Conservation (phyloP, 2,329 filamentous ascomycete species). For the Alternaria sp. region DNA sequence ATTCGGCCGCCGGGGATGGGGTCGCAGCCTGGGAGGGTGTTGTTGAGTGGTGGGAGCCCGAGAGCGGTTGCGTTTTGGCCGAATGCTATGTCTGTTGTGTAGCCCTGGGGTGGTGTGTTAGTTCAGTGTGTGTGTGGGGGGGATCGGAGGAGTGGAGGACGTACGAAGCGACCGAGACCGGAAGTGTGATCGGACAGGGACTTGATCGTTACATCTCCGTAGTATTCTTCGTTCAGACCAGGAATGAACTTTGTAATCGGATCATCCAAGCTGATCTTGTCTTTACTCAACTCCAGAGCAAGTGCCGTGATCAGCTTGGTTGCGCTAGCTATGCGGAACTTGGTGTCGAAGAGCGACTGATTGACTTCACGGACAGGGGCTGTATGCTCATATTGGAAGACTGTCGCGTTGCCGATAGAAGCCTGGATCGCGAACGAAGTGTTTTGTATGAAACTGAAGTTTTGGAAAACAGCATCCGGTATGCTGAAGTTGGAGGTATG, state of each 20-base stretch:
- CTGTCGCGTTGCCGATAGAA: constrained; percentile 19
- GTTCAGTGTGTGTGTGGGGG: not conserved
- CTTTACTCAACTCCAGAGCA: constrained; percentile 24
- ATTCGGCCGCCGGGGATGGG: constrained; percentile 23
- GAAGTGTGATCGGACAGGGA: constrained; percentile 31
- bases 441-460: constrained; percentile 10
- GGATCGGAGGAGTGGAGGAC: not conserved
- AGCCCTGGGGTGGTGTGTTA: constrained; percentile 17
- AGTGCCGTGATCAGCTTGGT: constrained; percentile 37
- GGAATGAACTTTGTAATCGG: constrained; percentile 33
- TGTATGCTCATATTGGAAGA: constrained; percentile 25
- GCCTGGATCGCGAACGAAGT: constrained; percentile 34
- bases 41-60: constrained; percentile 24
- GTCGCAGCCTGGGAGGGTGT: constrained; percentile 32
- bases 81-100: constrained; percentile 28
- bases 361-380: constrained; percentile 17
- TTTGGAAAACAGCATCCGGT: constrained; percentile 4
- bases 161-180: constrained; percentile 28
- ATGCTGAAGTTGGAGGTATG: constrained; percentile 6
- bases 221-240: constrained; percentile 20
- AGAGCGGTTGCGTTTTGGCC: constrained; percentile 15
- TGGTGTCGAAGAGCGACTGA: constrained; percentile 21
- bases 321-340: constrained; percentile 30
- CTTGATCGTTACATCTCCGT: constrained; percentile 28
- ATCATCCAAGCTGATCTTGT: constrained; percentile 30